phyloP scores from a whole-genome alignment of 2,329 filamentous ascomycete species.

The Aureobasidium pullulans region DNA sequence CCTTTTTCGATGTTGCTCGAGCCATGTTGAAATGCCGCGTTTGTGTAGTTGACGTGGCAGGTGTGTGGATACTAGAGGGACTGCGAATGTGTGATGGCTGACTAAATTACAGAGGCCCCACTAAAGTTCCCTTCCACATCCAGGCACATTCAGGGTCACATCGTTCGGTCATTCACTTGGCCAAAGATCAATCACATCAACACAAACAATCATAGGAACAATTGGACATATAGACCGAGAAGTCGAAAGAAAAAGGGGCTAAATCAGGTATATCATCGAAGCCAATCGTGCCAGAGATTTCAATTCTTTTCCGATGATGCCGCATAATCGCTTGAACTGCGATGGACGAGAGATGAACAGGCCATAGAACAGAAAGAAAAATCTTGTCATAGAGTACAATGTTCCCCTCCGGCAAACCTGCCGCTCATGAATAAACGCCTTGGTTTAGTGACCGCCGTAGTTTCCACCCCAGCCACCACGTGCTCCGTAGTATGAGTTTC shows the following conservation, averaged over 20 bases:
- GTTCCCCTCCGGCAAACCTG: constrained; percentile 5
- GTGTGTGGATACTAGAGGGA: not conserved
- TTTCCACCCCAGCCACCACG: constrained; percentile 29
- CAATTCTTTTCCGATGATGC: constrained; percentile 12
- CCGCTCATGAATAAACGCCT: constrained; percentile 12
- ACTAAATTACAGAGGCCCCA: not conserved
- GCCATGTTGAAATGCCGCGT: constrained; percentile 5
- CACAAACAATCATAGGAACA: not conserved
- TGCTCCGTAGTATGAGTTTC: constrained; percentile 25
- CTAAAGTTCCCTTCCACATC: not conserved
- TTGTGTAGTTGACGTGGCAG: not conserved
- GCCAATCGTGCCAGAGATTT: constrained; percentile 9
- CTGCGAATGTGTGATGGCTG: not conserved
- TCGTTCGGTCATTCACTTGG: not conserved
- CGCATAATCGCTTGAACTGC: constrained; percentile 8
- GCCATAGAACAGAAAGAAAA: constrained; percentile 14
- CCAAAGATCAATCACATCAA: not conserved
- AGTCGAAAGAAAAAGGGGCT: not conserved
- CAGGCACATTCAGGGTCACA: not conserved
- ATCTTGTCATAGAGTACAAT: constrained; percentile 12
- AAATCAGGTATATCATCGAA: not conserved
- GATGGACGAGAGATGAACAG: constrained; percentile 10
- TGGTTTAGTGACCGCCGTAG: constrained; percentile 21
- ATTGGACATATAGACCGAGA: not conserved
- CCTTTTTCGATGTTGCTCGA: constrained; percentile 3